Percentiles rank a stretch among this genome's conserved stretches.
These are phyloP conservation scores for Stemphylium vesicarium DNA, from an alignment of 2,329 filamentous ascomycete species.

Conservation along the genomic window DNA sequence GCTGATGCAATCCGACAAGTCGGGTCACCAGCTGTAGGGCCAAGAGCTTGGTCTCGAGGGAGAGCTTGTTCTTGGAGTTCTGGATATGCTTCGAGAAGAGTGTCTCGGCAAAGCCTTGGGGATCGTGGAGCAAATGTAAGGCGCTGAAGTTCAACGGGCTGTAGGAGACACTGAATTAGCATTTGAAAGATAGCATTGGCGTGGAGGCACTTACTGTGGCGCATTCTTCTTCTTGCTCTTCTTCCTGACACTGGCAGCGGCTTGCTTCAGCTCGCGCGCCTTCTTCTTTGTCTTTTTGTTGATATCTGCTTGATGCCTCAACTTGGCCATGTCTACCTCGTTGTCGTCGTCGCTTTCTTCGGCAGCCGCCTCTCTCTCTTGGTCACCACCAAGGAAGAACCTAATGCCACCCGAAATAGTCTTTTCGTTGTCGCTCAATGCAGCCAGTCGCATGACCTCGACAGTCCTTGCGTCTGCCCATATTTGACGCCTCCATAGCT, in stretches of 20 bases:
- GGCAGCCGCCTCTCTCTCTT: conserved; percentile 85
- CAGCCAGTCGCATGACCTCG: conserved; percentile 97
- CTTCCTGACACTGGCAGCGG: conserved; percentile 78
- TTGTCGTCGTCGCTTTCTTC: conserved; percentile 83
- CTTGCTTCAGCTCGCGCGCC: conserved; percentile 77
- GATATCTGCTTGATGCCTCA: conserved; percentile 85
- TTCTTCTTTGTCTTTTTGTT: conserved; percentile 98
- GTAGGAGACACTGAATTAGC: not conserved
- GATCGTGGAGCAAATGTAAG: conserved; percentile 89
- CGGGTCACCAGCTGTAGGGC: conserved; percentile 90
- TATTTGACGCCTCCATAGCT: conserved; percentile 95
- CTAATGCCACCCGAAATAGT: conserved; percentile 84
- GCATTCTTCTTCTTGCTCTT: conserved; percentile 86
- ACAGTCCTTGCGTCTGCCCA: conserved; percentile 95
- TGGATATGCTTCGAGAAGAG: conserved; percentile 92
- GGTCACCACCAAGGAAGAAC: conserved; percentile 96
- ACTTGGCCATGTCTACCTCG: conserved; percentile 74
- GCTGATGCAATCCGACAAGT: conserved; percentile 88
- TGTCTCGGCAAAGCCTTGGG: conserved; percentile 89
- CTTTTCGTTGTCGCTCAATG: conserved; percentile 89
- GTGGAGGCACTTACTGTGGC: conserved; percentile 62
- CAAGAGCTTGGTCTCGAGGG: conserved; percentile 87
- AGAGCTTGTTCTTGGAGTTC: conserved; percentile 81
- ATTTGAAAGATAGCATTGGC: not conserved
- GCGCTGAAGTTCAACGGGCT: conserved; percentile 90